phyloP scores from a whole-genome alignment of 2,329 filamentous ascomycete genomes.

The Colletotrichum horii region DNA sequence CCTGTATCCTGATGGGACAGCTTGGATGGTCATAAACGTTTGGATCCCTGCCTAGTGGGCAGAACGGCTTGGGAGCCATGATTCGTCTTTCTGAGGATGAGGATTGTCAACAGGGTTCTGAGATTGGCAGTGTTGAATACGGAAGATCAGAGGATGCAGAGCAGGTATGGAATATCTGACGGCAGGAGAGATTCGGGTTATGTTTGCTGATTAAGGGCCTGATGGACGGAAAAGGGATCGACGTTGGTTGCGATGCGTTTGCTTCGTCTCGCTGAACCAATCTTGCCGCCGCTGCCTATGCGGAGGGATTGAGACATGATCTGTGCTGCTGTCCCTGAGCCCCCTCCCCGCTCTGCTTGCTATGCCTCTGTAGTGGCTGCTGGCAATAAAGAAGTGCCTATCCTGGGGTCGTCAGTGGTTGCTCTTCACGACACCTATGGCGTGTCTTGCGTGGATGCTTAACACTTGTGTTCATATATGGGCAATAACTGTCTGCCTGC shows the following conservation, averaged over 20 bases:
- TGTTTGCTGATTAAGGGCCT: neutral
- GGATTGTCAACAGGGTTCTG: neutral
- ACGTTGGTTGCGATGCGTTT: neutral
- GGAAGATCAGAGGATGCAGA: neutral
- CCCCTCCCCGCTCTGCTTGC: neutral
- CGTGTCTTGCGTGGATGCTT: neutral
- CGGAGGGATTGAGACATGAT: neutral
- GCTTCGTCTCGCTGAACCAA: neutral
- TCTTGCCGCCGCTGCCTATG: neutral
- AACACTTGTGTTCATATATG: neutral
- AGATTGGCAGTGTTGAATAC: neutral
- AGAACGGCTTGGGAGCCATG: neutral
- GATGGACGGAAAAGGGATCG: neutral
- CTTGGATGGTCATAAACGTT: neutral
- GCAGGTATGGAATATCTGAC: neutral
- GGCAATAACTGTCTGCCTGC: neutral
- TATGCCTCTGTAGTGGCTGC: neutral
- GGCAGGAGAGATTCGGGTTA: neutral
- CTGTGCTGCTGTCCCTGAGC: neutral
- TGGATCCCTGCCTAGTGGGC: neutral
- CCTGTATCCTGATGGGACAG: neutral
- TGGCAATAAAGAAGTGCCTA: neutral
- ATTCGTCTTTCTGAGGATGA: neutral
- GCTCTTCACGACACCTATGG: neutral
- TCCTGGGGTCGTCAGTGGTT: neutral